Conservation (phyloP, 2,329 filamentous ascomycete genomes). For the Iodosphaeria phyllophila region DNA sequence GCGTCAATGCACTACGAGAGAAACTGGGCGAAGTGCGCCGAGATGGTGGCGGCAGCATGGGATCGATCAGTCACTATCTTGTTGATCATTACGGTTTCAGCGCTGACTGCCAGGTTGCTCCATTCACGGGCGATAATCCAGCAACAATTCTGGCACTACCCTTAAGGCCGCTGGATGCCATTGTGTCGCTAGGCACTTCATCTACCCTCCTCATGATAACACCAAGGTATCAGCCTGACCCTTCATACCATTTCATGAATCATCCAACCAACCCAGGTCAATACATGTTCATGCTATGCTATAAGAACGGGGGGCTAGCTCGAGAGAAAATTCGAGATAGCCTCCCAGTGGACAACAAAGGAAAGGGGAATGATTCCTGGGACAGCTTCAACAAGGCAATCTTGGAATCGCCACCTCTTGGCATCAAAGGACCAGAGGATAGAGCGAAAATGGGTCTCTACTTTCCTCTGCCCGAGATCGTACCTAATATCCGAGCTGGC, state of each 20-base stretch:
- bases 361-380: conserved; percentile 42
- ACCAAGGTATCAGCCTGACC: conserved; percentile 73
- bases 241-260: conserved; percentile 94
- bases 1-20: conserved; percentile 42
- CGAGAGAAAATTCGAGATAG: conserved; percentile 77
- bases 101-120: conserved; percentile 54
- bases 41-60: conserved; percentile 67
- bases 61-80: conserved; percentile 63
- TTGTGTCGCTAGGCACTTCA: conserved; percentile 85
- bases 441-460: conserved; percentile 79
- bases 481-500: conserved; percentile 73
- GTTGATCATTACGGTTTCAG: conserved; percentile 61
- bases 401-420: conserved; percentile 49
- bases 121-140: conserved; percentile 92
- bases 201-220: conserved; percentile 98
- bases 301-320: conserved; percentile 92
- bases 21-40: conserved; percentile 68
- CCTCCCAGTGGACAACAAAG: conserved; percentile 47
- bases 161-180: conserved; percentile 72
- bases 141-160: conserved; percentile 86
- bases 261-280: conserved; percentile 78
- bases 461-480: conserved; percentile 88
- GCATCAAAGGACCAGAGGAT: conserved; percentile 31
- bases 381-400: conserved; percentile 61
- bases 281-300: conserved; percentile 99